phyloP scores from a whole-genome alignment of 23 red algal species.

The Gracilaria domingensis region DNA sequence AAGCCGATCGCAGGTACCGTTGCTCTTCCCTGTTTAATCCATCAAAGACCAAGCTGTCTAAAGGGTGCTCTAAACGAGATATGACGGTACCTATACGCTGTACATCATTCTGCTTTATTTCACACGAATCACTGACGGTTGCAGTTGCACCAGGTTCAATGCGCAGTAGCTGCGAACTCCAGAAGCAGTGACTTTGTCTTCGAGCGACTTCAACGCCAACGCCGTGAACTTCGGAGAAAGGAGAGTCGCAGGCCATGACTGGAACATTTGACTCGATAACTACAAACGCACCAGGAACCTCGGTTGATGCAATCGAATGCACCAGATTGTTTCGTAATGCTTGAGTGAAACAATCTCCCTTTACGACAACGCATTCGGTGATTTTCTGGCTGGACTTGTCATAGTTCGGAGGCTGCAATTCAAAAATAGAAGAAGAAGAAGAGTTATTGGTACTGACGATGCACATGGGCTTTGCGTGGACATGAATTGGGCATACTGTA shows the following conservation, averaged over 20 bases:
- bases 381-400: background rate
- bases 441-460: background rate
- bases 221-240: background rate
- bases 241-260: background rate
- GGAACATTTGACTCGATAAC: background rate
- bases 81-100: background rate
- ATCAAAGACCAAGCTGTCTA: background rate
- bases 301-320: slow-evolving; percentile 3
- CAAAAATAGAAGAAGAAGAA: background rate
- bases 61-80: background rate
- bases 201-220: slow-evolving; percentile 5
- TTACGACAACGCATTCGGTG: background rate
- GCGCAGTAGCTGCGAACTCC: slow-evolving; percentile 11
- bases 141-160: slow-evolving; percentile 12
- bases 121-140: background rate
- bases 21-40: background rate
- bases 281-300: slow-evolving; percentile 4
- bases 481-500: background rate
- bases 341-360: slow-evolving; percentile 33
- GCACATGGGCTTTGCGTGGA: slow-evolving; percentile 3
- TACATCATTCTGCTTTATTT: background rate
- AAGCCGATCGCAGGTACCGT: background rate
- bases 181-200: slow-evolving; percentile 19
- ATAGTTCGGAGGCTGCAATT: slow-evolving; percentile 1
- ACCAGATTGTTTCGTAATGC: background rate